Evolutionary conservation across 2,329 filamentous ascomycete species (phyloP), one percentile per base, ranked within the genome.

Genomic region (Colletotrichum paranaense): DNA sequence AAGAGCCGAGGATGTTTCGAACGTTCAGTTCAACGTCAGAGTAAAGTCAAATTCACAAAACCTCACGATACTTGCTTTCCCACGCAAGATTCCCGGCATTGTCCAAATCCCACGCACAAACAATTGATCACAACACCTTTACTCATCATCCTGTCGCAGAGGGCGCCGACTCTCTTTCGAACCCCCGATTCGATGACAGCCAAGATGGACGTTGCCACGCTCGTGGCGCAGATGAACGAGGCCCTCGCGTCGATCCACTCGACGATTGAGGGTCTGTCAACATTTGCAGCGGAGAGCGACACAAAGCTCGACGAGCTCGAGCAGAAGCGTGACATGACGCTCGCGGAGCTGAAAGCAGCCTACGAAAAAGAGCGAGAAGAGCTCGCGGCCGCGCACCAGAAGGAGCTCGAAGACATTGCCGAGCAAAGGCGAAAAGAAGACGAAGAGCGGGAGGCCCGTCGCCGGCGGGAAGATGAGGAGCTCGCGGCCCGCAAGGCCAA

Each of bases 151-250:
- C 12, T 24, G 55, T 60, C 52, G n/a, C 30, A 26, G 66, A 65
- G 60, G 65, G 56, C 8, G 2, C n/a, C 28, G 52, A n/a, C 55
- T 69, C 55, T 70, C 55, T 70, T 66, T 42, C 12, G 22, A 64
- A 14, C 11, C 24, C 9, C 9, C 59, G 24, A 53, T 35, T 46
- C 55, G 59, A 74, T 73, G 72, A 62, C 74, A 32, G 65, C 49
- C 70, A 79, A 71, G 32, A 76, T 80, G 76, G 81, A 84, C 68
- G 81, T 85, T 72, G 79, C 82, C 16, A 74, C 78, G 56, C 82
- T 86, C 59, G 81, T 86, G 75, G 77, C 81, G 73, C 81, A 85
- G 76, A 84, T 86, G 83, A 82, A 82, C 74, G 81, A 85, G 66
- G 85, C 81, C 24, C 78, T 86, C 57, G 80, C 82, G 1, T 78